These are phyloP conservation scores for Lycium ferocissimum DNA, from an alignment of 257 asterid genomes.

Conservation along the genomic window DNA sequence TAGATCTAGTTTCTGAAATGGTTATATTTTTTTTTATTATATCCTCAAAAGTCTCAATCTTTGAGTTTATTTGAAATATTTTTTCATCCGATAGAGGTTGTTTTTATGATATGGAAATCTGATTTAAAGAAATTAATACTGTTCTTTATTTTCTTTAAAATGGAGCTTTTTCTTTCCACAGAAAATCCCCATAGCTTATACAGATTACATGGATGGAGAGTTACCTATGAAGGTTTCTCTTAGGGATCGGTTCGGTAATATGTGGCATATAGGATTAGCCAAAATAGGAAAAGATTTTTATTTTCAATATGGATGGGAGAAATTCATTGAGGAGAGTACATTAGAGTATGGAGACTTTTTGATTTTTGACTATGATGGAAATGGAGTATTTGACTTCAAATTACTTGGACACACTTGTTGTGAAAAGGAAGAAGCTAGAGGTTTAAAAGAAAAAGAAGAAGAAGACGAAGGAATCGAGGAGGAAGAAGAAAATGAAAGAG, in stretches of 20 bases:
- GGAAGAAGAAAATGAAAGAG: not conserved
- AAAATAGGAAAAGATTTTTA: not conserved
- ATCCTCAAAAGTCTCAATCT: too few species aligned
- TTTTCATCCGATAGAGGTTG: too few species aligned
- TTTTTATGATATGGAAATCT: too few species aligned
- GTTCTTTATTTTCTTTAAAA: too few species aligned
- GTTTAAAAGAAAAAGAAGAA: not conserved
- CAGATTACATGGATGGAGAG: not conserved
- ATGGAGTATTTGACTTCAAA: not conserved
- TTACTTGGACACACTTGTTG: not conserved
- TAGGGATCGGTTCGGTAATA: not conserved
- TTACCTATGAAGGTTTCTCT: not conserved
- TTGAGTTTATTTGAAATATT: too few species aligned
- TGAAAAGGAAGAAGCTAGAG: constrained; percentile 1
- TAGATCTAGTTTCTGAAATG: too few species aligned
- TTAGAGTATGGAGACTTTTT: constrained; percentile 17
- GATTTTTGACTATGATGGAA: not conserved
- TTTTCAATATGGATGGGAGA: not conserved
- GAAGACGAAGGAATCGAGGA: not conserved
- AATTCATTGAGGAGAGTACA: constrained; percentile 16
- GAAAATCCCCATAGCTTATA: not conserved
- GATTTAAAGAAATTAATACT: too few species aligned
- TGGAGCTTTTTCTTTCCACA: not conserved
- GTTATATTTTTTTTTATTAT: too few species aligned
- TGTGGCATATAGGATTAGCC: too few species aligned